Base-by-base conservation (phyloP, 2,329 filamentous ascomycete genomes). In the Sclerotinia nivalis region DNA sequence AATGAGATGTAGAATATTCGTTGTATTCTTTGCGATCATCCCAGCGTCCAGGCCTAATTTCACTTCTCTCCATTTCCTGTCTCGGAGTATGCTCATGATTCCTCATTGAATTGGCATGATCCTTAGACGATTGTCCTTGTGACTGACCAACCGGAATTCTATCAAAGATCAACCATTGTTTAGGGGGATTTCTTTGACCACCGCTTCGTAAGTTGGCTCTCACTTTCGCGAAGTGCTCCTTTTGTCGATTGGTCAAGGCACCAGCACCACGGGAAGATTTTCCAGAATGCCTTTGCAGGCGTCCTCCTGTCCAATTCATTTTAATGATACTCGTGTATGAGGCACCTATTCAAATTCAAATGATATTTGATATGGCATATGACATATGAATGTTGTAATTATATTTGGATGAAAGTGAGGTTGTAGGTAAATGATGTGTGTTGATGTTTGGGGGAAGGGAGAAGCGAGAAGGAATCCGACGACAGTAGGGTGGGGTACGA, bases 251-350 rank as follows among this genome's bases (percentile, higher is more conserved):
- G 28, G 60, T 71, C 60, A 72, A 64, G 58, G 59, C 56, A 47
- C 64, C 64, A 8, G 40, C 47, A 15, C 77, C 75, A 45, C 79
- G 75, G 34, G 78, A 72, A 28, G 78, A 75, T 77, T 77, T 66
- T 77, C 78, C 70, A 78, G 75, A 70, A 74, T 83, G 80, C 70
- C 82, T 82, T 54, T 81, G 79, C 55, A 84, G 78, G 61, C 78
- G 82, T 40, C 83, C 82, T 72, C 84, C 83, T 3, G 83, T 85
- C 83, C 83, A 85, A 74, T 85, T 85, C 83, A 85, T 85, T 85
- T 37, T 52, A 45, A 64, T 5, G 20, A 56, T 12, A 28, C 2
- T 25, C 37, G 2, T 22, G 20, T 8, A 4, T 18, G 40, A 43
- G 13, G 40, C 13, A n/a, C 15, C 7, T 67, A 50, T 45, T 43